These are phyloP conservation scores for Angomonas desouzai DNA, from an alignment of 208 protist species.

Conservation along the genomic window DNA sequence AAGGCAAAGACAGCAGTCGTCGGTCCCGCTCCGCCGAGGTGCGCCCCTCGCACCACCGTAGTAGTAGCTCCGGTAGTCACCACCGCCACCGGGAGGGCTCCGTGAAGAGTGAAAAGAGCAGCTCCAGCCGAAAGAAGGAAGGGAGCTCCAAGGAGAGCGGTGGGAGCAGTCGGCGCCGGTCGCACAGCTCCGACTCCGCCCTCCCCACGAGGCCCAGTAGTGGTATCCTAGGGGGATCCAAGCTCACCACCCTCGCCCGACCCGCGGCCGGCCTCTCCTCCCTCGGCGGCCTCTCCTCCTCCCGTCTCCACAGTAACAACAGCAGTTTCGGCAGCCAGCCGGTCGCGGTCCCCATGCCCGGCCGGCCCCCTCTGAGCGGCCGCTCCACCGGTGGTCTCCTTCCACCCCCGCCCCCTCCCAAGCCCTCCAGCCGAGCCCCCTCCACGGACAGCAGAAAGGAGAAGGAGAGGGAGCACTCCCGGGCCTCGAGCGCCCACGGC, in stretches of 20 bases:
- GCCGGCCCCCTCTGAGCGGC: slow-evolving; percentile 53
- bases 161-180: neutral
- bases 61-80: slow-evolving; percentile 7
- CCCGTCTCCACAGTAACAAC: slow-evolving; percentile 21
- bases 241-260: slow-evolving; percentile 14
- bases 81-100: neutral
- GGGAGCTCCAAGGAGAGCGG: neutral
- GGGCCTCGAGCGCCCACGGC: slow-evolving; percentile 12
- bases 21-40: slow-evolving; percentile 1
- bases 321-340: slow-evolving; percentile 15
- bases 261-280: slow-evolving; percentile 15
- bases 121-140: neutral
- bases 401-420: slow-evolving; percentile 4
- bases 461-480: neutral
- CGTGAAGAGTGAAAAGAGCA: neutral
- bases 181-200: slow-evolving; percentile 15
- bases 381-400: slow-evolving; percentile 21
- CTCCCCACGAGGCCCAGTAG: neutral
- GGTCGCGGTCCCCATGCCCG: slow-evolving; percentile 19
- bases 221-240: slow-evolving; percentile 12
- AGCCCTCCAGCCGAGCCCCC: neutral
- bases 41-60: slow-evolving; percentile 2
- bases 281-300: slow-evolving; percentile 15
- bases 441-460: neutral
- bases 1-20: slow-evolving; percentile 3